phyloP scores from a whole-genome alignment of 2,329 filamentous ascomycete species.

The Incumbomyces delicatus region DNA sequence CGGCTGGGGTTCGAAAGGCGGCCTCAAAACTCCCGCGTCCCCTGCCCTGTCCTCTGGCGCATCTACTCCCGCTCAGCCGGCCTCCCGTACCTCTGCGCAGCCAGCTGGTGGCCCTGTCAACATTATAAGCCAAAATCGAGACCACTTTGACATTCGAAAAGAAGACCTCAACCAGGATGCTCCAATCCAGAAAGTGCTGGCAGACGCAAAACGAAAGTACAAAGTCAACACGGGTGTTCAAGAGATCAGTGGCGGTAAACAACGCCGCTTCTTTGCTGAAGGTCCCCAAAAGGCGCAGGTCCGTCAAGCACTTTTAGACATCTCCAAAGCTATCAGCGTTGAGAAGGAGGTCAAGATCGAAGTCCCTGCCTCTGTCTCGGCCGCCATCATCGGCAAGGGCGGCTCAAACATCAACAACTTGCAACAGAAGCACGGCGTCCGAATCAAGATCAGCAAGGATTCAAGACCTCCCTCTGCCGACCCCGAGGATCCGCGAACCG shows the following conservation, averaged over 20 bases:
- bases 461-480: conserved; percentile 54
- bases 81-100: conserved; percentile 47
- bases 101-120: conserved; percentile 26
- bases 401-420: conserved; percentile 84
- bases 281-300: conserved; percentile 69
- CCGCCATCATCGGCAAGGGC: conserved; percentile 86
- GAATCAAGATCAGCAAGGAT: conserved; percentile 73
- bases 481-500: conserved; percentile 61
- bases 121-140: conserved; percentile 71
- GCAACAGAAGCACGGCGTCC: conserved; percentile 79
- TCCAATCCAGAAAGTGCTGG: conserved; percentile 73
- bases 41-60: conserved; percentile 45
- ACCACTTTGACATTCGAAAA: conserved; percentile 63
- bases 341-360: conserved; percentile 67
- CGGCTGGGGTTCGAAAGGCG: conserved; percentile 36
- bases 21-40: conserved; percentile 36
- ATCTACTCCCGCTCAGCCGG: conserved; percentile 51
- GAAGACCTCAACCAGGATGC: conserved; percentile 66
- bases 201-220: conserved; percentile 87
- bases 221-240: conserved; percentile 70
- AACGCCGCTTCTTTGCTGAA: conserved; percentile 71
- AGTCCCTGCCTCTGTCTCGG: conserved; percentile 71
- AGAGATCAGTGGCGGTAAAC: conserved; percentile 60
- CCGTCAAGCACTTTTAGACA: conserved; percentile 77
- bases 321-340: conserved; percentile 76